Percentiles rank a stretch among this genome's conserved stretches.
These are phyloP conservation scores for Keithomyces neogunnii DNA, from an alignment of 2,329 filamentous ascomycete genomes.

Conservation along the genomic window DNA sequence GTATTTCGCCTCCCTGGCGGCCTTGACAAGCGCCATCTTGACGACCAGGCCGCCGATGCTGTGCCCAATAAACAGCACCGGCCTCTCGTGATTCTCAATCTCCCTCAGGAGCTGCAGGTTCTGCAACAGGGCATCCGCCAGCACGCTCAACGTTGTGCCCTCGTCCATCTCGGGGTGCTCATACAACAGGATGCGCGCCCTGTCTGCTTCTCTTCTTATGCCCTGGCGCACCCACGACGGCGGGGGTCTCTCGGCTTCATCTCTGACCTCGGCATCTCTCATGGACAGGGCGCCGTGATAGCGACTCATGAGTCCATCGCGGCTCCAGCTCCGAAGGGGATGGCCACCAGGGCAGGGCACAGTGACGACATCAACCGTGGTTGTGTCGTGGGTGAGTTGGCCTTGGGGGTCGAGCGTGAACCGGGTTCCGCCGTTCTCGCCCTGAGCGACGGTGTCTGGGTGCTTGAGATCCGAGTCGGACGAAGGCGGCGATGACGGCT, in stretches of 20 bases:
- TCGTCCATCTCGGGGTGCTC: constrained; percentile 35
- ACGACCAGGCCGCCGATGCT: constrained; percentile 53
- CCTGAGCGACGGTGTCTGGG: background rate
- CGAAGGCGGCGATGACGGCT: background rate
- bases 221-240: constrained; percentile 47
- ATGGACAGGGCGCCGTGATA: constrained; percentile 36
- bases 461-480: background rate
- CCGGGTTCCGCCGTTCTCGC: constrained; percentile 4
- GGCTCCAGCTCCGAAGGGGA: constrained; percentile 43
- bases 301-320: constrained; percentile 37
- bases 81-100: constrained; percentile 31
- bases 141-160: constrained; percentile 31
- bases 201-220: constrained; percentile 37
- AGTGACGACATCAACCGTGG: constrained; percentile 43
- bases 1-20: constrained; percentile 28
- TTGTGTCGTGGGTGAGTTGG: constrained; percentile 38
- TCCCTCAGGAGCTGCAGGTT: constrained; percentile 29
- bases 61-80: constrained; percentile 52
- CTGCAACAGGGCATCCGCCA: constrained; percentile 39
- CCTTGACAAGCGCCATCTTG: constrained; percentile 46
- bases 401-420: constrained; percentile 28
- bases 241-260: constrained; percentile 13
- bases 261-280: constrained; percentile 24
- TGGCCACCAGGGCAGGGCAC: constrained; percentile 46
- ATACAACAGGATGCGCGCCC: constrained; percentile 43